Evolutionary conservation across 2,329 filamentous ascomycete species (phyloP).

Genomic region (Volutella citrinella): DNA sequence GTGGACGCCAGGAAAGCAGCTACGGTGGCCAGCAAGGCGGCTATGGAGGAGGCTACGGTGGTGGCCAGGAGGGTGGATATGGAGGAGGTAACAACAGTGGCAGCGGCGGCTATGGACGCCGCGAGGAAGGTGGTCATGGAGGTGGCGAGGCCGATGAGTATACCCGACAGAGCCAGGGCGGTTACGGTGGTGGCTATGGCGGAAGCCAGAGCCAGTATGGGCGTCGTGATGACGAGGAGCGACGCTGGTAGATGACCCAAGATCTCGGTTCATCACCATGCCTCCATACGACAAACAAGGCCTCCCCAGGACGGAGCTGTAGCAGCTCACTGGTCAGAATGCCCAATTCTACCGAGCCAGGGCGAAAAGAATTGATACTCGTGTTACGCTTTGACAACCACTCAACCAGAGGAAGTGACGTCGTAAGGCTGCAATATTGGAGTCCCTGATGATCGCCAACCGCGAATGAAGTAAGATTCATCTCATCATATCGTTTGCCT

Average conservation of each 20-base stretch:
- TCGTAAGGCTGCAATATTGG: no score
- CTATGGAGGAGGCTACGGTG: slow-evolving; percentile 13
- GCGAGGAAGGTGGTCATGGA: slow-evolving; percentile 26
- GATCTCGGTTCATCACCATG: background rate
- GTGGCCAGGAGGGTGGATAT: slow-evolving; percentile 18
- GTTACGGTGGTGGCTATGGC: slow-evolving; percentile 7
- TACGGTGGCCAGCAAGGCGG: slow-evolving; percentile 13
- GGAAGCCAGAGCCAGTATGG: slow-evolving; percentile 11
- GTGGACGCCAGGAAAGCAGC: slow-evolving; percentile 13
- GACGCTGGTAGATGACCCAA: slow-evolving; percentile 19
- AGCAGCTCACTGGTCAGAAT: no score
- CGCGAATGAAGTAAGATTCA: no score
- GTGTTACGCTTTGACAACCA: no score
- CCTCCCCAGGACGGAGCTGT: no score
- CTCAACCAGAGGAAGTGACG: no score
- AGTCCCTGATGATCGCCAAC: no score
- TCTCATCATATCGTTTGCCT: no score
- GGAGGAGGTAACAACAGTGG: slow-evolving; percentile 14
- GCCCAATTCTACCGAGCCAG: no score
- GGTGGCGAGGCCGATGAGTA: slow-evolving; percentile 23
- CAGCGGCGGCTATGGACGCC: slow-evolving; percentile 24
- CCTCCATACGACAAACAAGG: no score
- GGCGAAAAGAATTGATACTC: no score
- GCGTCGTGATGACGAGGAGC: slow-evolving; percentile 14
- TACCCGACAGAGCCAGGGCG: slow-evolving; percentile 17